Base-by-base conservation (phyloP, 2,329 filamentous ascomycete genomes). In the Neobulgaria alba region DNA sequence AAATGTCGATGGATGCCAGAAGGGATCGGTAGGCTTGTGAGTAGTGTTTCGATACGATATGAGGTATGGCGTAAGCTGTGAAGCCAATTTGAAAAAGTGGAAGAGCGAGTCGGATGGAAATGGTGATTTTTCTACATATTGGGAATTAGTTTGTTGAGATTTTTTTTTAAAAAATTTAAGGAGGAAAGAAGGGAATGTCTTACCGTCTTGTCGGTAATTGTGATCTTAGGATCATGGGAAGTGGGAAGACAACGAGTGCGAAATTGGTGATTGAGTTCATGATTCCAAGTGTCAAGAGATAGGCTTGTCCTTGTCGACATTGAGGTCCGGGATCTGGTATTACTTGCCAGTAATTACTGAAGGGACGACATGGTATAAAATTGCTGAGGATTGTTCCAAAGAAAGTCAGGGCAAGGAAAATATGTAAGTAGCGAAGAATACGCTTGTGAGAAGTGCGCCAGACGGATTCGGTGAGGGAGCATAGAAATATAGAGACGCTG, bases 211-310 rank as follows among this genome's bases (percentile, higher is more conserved):
- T 57, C 0, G 72, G 68, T 74, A 95, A 86, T 8, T 77, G 71
- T 37, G 86, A 90, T 40, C 73, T 73, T 29, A 94, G 59, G 43
- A 96, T 86, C 53, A 95, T 84, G 0, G 89, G 85, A 14, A 95
- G 82, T 0, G 92, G 90, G 49, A 94, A 94, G 41, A 82, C 71
- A 51, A 95, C 78, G 8, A 98, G 76, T 0, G 93, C 68, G 2
- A 95, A 63, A 57, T 96, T 92, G 15, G 90, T 95, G 29, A 94
- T 63, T 47, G 94, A 80, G 57, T 95, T 90, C 61, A 85, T 83
- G 7, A 76, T 71, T 10, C 85, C 86, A 78, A 92, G 90, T 19
- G 86, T 88, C 51, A 95, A 68, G 36, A 96, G 73, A 53, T 95
- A 85, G 4, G 76, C 82, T 56, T 83, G 92, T 23, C 85, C 89